A percentile compares a stretch with the other conserved stretches of the same genome.
Evolutionary conservation across 2,329 filamentous ascomycete species (phyloP).

Genomic region (Aspergillus sp.): DNA sequence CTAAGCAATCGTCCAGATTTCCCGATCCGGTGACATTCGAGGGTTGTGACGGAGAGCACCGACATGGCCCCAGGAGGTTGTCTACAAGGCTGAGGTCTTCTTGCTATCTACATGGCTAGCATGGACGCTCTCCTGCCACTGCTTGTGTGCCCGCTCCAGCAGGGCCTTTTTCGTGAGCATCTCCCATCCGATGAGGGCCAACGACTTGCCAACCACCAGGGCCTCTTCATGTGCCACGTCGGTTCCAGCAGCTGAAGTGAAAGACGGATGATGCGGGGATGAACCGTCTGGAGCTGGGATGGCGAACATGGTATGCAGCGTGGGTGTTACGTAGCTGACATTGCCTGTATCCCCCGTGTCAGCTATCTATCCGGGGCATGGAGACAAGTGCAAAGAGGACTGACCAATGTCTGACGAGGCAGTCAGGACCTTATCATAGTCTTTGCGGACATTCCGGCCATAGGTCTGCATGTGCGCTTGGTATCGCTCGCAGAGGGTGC

Average conservation of each 20-base stretch:
- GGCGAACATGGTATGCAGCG: slow-evolving; percentile 43
- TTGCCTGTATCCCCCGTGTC: slow-evolving; percentile 31
- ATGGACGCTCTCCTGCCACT: slow-evolving; percentile 19
- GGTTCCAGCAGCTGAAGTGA: slow-evolving; percentile 39
- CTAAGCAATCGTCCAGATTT: too few species aligned
- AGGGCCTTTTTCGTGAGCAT: slow-evolving; percentile 19
- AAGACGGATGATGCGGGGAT: slow-evolving; percentile 33
- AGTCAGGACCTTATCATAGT: slow-evolving; percentile 32
- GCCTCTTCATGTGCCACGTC: slow-evolving; percentile 36
- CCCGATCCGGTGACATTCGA: too few species aligned
- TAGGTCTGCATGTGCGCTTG: slow-evolving; percentile 37
- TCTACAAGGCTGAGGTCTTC: background rate
- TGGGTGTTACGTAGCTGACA: slow-evolving; percentile 41
- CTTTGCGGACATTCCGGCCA: slow-evolving; percentile 31
- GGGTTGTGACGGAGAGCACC: too few species aligned
- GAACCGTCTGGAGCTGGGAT: slow-evolving; percentile 34
- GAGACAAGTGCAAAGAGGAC: too few species aligned
- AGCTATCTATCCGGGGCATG: background rate
- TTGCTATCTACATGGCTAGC: slow-evolving; percentile 5
- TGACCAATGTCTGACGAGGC: slow-evolving; percentile 42
- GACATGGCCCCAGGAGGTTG: too few species aligned
- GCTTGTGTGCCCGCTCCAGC: slow-evolving; percentile 15
- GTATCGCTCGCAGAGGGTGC: slow-evolving; percentile 39
- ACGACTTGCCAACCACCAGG: slow-evolving; percentile 39
- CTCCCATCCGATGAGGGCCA: slow-evolving; percentile 34